A percentile compares a stretch with the other conserved stretches of the same genome.
Conservation (phyloP, 176 grass and related monocot genomes). For the Triticum turgidum region DNA sequence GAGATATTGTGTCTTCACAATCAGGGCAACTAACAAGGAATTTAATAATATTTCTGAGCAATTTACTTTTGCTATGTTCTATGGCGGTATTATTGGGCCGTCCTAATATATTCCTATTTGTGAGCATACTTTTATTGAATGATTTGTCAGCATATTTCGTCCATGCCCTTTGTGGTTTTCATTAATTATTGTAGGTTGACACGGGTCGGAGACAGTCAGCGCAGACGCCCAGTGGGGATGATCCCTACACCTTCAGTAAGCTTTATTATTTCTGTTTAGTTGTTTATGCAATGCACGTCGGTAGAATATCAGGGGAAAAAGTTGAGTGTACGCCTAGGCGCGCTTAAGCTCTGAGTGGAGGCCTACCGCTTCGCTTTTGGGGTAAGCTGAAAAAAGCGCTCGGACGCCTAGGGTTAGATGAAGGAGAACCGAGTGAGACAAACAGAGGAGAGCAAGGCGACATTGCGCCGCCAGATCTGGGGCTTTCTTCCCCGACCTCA, state of each 20-base stretch:
- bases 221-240: neutral
- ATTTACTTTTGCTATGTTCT: neutral
- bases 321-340: too few relatives aligned
- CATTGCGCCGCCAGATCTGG: too few relatives aligned
- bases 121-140: neutral
- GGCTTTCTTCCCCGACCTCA: too few relatives aligned
- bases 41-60: neutral
- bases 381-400: too few relatives aligned
- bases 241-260: conserved; percentile 28
- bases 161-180: neutral
- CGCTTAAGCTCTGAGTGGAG: too few relatives aligned
- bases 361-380: too few relatives aligned
- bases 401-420: too few relatives aligned
- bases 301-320: neutral
- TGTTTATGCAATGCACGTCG: conserved; percentile 7
- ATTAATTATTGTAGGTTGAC: conserved; percentile 26
- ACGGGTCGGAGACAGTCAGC: neutral
- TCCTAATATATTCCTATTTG: conserved; percentile 5
- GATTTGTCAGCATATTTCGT: neutral
- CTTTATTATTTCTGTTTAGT: conserved; percentile 24
- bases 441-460: too few relatives aligned
- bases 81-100: neutral
- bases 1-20: neutral
- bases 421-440: too few relatives aligned
- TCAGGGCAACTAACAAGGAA: neutral